These are phyloP conservation scores for Podaxis carcinomalis DNA, from an alignment of 768 basidiomycete species.

Conservation along the genomic window DNA sequence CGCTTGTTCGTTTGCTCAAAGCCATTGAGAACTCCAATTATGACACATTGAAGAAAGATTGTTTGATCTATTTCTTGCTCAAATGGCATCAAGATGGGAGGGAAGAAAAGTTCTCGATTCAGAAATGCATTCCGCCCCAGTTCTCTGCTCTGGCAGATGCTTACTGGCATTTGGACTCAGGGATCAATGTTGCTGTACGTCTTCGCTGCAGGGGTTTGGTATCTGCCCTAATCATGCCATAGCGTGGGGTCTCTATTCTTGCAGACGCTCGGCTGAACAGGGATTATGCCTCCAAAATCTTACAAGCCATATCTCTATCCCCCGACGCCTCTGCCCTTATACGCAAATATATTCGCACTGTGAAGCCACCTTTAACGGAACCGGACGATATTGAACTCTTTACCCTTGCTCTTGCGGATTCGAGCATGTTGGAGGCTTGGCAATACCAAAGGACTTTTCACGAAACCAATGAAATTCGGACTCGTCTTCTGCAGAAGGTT, in stretches of 20 bases:
- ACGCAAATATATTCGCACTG: constrained; percentile 70
- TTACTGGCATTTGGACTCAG: constrained; percentile 79
- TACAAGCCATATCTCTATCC: constrained; percentile 56
- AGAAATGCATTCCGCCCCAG: constrained; percentile 69
- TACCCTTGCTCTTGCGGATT: constrained; percentile 59
- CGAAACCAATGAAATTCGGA: constrained; percentile 50
- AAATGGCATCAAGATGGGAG: constrained; percentile 72
- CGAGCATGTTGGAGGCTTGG: constrained; percentile 71
- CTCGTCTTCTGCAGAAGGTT: constrained; percentile 52
- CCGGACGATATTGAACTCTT: constrained; percentile 73
- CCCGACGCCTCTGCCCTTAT: constrained; percentile 52
- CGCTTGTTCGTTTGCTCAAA: constrained; percentile 53
- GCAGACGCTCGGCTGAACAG: constrained; percentile 71
- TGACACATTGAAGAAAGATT: constrained; percentile 76
- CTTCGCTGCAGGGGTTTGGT: not conserved
- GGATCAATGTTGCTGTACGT: constrained; percentile 60
- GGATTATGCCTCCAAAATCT: constrained; percentile 75
- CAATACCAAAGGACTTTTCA: constrained; percentile 67
- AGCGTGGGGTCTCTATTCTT: constrained; percentile 71
- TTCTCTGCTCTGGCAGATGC: constrained; percentile 76
- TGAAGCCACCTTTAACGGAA: constrained; percentile 65
- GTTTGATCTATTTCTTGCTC: constrained; percentile 74
- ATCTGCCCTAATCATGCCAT: constrained; percentile 1
- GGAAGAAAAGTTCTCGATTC: constrained; percentile 45
- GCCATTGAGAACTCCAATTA: constrained; percentile 61